Evolutionary conservation across 2,329 filamentous ascomycete species (phyloP), one percentile per base, ranked within the genome.

Genomic region (Cladophialophora bantiana): DNA sequence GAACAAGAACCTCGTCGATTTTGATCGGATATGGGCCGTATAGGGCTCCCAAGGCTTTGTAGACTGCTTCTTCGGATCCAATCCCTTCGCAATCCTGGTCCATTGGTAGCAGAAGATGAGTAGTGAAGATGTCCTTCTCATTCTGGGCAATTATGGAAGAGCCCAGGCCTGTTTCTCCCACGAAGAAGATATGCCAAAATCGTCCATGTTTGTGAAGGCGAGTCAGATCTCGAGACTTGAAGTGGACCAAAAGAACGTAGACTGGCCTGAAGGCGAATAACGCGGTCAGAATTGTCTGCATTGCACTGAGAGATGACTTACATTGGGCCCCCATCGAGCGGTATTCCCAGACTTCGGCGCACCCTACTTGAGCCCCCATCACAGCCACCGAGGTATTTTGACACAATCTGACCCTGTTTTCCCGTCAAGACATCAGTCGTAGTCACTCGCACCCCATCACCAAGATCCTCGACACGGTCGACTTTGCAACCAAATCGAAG

Each of bases 101-200:
- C 4, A 73, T 34, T n/a, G 69, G 68, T 13, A 76, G 35, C 0
- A 67, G 59, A 13, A 69, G 61, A 67, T 79, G 78, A 1, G 69
- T 68, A 1, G 78, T 80, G 62, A 71, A 80, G 9, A 74, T 78
- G 58, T 78, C 75, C 9, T 70, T 70, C 50, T 75, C 75, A 36
- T 78, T 74, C 63, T 78, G 76, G 35, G 73, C 67, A 50, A 78
- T 75, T 15, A 36, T 55, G 32, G 53, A 18, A 12, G 18, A 18
- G 12, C 53, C 10, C 9, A 78, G 62, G 20, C 72, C 67, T 10
- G 68, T 70, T 7, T 70, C 70, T 18, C 62, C 53, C 0, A 62
- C 59, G 45, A 73, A 69, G 64, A 78, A 78, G 10, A 73, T 70
- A 55, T 77, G 77, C 77, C 77, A 78, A 54, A 75, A 77, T 12